phyloP scores from a whole-genome alignment of 2,329 filamentous ascomycete species.

The Microcyclospora pomicola region DNA sequence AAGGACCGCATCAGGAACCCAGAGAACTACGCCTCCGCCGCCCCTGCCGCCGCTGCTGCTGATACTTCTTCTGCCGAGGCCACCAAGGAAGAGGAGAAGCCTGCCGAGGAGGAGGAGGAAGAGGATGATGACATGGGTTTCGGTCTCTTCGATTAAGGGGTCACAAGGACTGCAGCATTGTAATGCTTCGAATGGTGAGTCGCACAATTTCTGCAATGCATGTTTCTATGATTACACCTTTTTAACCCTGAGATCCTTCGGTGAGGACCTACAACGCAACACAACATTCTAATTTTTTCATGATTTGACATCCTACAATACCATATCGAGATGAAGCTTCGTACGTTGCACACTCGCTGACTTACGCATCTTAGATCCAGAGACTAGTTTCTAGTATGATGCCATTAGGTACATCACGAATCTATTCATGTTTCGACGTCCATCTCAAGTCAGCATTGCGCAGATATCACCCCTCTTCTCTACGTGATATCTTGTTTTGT shows the following conservation, averaged over 20 bases:
- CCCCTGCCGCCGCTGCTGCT: constrained; percentile 52
- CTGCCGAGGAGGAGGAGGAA: constrained; percentile 46
- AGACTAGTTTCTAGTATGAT: too few species aligned
- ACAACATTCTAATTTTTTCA: constrained; percentile 7
- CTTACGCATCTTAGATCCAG: too few species aligned
- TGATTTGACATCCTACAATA: constrained; percentile 1
- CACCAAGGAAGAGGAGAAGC: constrained; percentile 49
- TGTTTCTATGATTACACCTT: constrained; percentile 1
- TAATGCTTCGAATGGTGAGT: constrained; percentile 6
- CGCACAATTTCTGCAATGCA: constrained; percentile 8
- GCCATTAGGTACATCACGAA: too few species aligned
- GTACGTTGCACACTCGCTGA: too few species aligned
- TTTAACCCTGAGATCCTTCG: constrained; percentile 3
- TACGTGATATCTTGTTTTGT: too few species aligned
- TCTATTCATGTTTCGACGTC: too few species aligned
- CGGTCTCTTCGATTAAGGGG: constrained; percentile 40
- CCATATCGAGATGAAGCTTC: too few species aligned
- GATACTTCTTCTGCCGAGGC: constrained; percentile 37
- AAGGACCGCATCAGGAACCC: constrained; percentile 99
- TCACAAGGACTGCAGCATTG: constrained; percentile 4
- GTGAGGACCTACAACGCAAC: constrained; percentile 2
- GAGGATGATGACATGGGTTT: constrained; percentile 44
- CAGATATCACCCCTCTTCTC: too few species aligned
- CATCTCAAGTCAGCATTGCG: too few species aligned
- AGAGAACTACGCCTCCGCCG: constrained; percentile 80